These are phyloP conservation scores for Candida stauntonica DNA, from an alignment of 805 yeast genomes.

Conservation along the genomic window DNA sequence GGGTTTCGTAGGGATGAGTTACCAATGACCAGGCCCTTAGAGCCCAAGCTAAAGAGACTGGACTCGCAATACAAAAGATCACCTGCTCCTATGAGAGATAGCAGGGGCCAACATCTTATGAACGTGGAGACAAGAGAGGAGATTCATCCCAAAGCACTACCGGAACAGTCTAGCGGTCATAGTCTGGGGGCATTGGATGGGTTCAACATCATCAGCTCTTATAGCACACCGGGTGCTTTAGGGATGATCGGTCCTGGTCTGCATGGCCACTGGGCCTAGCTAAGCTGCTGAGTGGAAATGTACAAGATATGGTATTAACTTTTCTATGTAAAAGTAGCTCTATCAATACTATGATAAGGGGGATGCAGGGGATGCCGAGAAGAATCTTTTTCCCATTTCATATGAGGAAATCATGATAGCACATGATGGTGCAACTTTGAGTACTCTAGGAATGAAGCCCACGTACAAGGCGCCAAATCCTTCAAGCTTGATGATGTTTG, in stretches of 20 bases:
- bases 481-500: constrained; percentile 60
- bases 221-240: constrained; percentile 21
- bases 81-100: too few species aligned
- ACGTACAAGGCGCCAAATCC: constrained; percentile 83
- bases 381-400: constrained; percentile 75
- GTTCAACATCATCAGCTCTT: constrained; percentile 19
- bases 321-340: too few species aligned
- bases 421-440: constrained; percentile 95
- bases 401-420: constrained; percentile 97
- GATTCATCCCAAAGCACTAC: too few species aligned
- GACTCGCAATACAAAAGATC: too few species aligned
- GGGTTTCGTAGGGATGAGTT: too few species aligned
- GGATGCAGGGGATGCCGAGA: constrained; percentile 18
- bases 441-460: constrained; percentile 79
- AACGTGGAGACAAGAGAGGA: too few species aligned
- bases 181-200: constrained; percentile 4
- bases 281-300: neutral
- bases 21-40: too few species aligned
- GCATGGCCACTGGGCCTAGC: constrained; percentile 7
- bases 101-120: too few species aligned
- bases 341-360: neutral
- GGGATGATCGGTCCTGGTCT: constrained; percentile 6
- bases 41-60: too few species aligned
- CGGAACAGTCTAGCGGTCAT: too few species aligned
- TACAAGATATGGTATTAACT: too few species aligned